phyloP scores from a whole-genome alignment of 148 eudicot species.

The Amaranthus hypochondriacus region DNA sequence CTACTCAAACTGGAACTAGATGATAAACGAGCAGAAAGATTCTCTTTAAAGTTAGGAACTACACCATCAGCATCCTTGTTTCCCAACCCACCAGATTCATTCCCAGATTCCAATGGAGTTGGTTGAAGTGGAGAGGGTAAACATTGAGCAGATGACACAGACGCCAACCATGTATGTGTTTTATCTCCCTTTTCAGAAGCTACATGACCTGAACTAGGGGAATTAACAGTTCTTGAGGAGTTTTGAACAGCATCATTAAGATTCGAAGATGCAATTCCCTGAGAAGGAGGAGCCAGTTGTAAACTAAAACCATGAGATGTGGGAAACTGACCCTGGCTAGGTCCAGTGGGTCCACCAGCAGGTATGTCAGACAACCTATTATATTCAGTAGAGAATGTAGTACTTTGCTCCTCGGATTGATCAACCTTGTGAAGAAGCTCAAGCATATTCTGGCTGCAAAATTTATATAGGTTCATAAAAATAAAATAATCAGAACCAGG shows the following conservation, averaged over 20 bases:
- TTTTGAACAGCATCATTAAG: slow-evolving; percentile 38
- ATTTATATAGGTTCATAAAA: slow-evolving; percentile 2
- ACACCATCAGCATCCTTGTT: slow-evolving; percentile 25
- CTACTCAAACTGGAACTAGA: slow-evolving; percentile 40
- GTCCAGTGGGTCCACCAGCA: slow-evolving; percentile 43
- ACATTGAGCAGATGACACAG: slow-evolving; percentile 38
- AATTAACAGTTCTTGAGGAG: slow-evolving; percentile 32
- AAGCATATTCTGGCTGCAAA: slow-evolving; percentile 75
- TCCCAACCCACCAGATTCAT: slow-evolving; percentile 28
- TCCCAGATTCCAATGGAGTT: slow-evolving; percentile 33
- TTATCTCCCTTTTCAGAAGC: slow-evolving; percentile 41
- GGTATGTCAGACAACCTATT: slow-evolving; percentile 34
- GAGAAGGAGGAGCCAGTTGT: slow-evolving; percentile 89
- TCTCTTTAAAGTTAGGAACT: slow-evolving; percentile 31
- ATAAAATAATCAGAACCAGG: neutral
- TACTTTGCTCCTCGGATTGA: slow-evolving; percentile 50
- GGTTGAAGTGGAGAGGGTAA: slow-evolving; percentile 36
- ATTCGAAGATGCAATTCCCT: slow-evolving; percentile 36
- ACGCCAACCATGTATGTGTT: slow-evolving; percentile 34
- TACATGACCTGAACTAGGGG: slow-evolving; percentile 32
- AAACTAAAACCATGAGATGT: slow-evolving; percentile 72
- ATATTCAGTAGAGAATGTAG: slow-evolving; percentile 24
- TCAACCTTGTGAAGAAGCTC: slow-evolving; percentile 89
- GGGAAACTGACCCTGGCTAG: slow-evolving; percentile 47
- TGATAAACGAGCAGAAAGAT: slow-evolving; percentile 38